Conservation (phyloP, 495 filamentous ascomycete species). For the Amphirosellinia nigrospora region DNA sequence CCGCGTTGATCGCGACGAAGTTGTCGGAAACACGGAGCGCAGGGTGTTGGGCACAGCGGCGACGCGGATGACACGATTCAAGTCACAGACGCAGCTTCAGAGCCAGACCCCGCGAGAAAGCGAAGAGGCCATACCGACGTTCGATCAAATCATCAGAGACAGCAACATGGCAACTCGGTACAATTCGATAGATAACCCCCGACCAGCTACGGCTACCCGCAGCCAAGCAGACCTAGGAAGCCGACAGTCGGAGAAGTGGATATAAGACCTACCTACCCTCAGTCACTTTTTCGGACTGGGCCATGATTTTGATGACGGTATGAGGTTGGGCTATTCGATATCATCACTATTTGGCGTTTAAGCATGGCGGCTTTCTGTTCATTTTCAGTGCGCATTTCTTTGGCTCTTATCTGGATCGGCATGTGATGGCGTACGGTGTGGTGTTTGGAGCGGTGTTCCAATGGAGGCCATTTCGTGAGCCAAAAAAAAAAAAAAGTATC, state of each 20-base stretch:
- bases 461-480: not conserved
- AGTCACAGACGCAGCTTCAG: conserved; percentile 43
- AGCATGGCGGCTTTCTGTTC: not conserved
- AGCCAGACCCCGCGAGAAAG: conserved; percentile 45
- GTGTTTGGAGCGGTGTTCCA: not conserved
- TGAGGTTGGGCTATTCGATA: not conserved
- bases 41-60: conserved; percentile 17
- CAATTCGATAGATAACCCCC: not conserved
- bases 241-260: conserved; percentile 15
- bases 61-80: conserved; percentile 28
- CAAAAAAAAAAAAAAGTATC: not conserved
- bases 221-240: not conserved
- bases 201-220: conserved; percentile 1
- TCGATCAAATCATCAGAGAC: conserved; percentile 49
- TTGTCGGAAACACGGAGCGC: conserved; percentile 32
- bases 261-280: not conserved
- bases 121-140: conserved; percentile 54
- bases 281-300: not conserved
- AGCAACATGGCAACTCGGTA: conserved; percentile 44
- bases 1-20: conserved; percentile 33
- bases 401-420: conserved; percentile 4
- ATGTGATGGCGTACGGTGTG: conserved; percentile 3
- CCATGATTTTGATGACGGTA: not conserved
- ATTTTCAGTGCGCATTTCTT: conserved; percentile 12
- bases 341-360: conserved; percentile 1